phyloP scores from a whole-genome alignment of 352 stramenopile genomes.

The Globisporangium canariense region DNA sequence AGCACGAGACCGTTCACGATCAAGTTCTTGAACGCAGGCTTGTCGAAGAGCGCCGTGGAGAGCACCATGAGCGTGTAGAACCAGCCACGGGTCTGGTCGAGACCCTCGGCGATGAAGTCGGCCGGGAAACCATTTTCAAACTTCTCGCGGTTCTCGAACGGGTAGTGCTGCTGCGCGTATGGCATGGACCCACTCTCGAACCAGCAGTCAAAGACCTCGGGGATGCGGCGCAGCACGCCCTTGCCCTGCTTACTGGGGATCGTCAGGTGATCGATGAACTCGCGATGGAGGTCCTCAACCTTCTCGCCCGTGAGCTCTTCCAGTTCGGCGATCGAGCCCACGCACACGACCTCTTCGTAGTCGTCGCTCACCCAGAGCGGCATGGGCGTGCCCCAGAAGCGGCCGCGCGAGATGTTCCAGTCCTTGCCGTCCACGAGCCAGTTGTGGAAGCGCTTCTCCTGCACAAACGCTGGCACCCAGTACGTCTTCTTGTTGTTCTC shows the following conservation, averaged over 20 bases:
- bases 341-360: slow-evolving; percentile 95
- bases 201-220: slow-evolving; percentile 99
- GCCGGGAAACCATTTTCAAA: slow-evolving; percentile 97
- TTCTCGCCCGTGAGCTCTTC: slow-evolving; percentile 92
- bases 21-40: slow-evolving; percentile 99
- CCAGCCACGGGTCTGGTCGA: slow-evolving; percentile 99
- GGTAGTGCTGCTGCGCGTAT: slow-evolving; percentile 99
- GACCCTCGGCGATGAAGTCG: slow-evolving; percentile 99
- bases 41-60: slow-evolving; percentile 98
- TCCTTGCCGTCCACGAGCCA: slow-evolving; percentile 98
- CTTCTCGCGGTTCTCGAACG: slow-evolving; percentile 98
- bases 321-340: slow-evolving; percentile 97
- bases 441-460: slow-evolving; percentile 99
- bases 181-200: slow-evolving; percentile 99
- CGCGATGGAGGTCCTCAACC: slow-evolving; percentile 95
- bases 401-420: slow-evolving; percentile 98
- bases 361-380: slow-evolving; percentile 98
- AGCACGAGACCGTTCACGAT: slow-evolving; percentile 99
- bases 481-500: slow-evolving; percentile 87
- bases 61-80: slow-evolving; percentile 99
- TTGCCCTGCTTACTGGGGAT: slow-evolving; percentile 95
- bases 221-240: slow-evolving; percentile 79
- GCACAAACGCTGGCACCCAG: slow-evolving; percentile 90
- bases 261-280: slow-evolving; percentile 97
- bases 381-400: slow-evolving; percentile 99